Evolutionary conservation across 345 rosid species (phyloP), one percentile per base, ranked within the genome.

Genomic region (Luvunga scandens): DNA sequence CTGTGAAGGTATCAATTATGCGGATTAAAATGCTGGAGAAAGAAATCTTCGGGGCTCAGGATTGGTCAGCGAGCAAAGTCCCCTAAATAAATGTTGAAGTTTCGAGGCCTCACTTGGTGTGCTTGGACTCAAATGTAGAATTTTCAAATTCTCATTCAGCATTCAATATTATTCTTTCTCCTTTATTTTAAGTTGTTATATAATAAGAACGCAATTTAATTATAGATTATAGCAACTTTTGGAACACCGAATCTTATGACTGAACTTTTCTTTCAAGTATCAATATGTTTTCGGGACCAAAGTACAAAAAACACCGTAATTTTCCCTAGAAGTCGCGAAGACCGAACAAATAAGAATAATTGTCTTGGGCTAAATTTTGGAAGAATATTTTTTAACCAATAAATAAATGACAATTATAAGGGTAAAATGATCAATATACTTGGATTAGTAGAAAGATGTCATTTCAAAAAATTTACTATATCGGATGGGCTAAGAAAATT

Each of bases 91-190:
- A 4, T 27, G 57, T 16, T 53, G 34, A 28, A 62, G 1, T 27
- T 62, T 73, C 9, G 57, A 62, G 62, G 76, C 76, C 66, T 73
- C 55, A 7, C 16, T 59, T 74, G 77, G 77, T 39, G 69, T 39
- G 69, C 68, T 73, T 73, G 77, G 61, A 19, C 22, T 24, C 33
- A 34, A 36, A n/a, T 27, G 19, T 25, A 19, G 34, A 53, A 71
- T 50, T 71, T 42, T 33, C 72, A 42, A 38, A 18, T 63, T 66
- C 42, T 36, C 71, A 36, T 56, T 21, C 45, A 21, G 39, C 27
- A 30, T 38, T 73, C 76, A 73, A 73, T 18, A 73, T 24, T 66
- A 61, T 61, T 60, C 25, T 42, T 34, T n/a, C 34, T 10, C 18
- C 69, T 66, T 66, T 33, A 1, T 31, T 65, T 4, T 4, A 53